Conservation (phyloP, 2,329 filamentous ascomycete species). For the Trichoderma sp. region DNA sequence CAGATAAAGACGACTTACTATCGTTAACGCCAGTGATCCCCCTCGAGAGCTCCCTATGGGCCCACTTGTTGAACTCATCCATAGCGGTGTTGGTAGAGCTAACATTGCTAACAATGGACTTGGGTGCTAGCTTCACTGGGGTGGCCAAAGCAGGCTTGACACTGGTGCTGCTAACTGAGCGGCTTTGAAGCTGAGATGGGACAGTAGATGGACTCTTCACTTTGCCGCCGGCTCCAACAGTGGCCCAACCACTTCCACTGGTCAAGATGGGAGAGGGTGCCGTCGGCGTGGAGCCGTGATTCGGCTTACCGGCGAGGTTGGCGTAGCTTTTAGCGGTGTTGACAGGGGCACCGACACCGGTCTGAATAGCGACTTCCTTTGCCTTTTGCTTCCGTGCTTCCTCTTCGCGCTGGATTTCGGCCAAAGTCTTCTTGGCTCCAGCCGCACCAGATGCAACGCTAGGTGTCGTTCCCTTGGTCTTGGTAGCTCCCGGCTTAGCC, state of each 20-base stretch:
- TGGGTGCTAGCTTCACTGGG: conserved; percentile 52
- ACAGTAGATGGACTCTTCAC: conserved; percentile 71
- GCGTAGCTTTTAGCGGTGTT: conserved; percentile 80
- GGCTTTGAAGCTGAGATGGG: conserved; percentile 49
- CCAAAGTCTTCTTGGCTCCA: conserved; percentile 79
- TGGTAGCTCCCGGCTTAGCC: conserved; percentile 61
- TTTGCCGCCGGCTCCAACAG: conserved; percentile 91
- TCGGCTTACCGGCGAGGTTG: conserved; percentile 82
- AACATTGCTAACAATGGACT: conserved; percentile 47
- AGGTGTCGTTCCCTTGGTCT: conserved; percentile 44
- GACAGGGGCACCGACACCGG: conserved; percentile 42
- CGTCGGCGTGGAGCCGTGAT: conserved; percentile 38
- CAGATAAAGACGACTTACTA: conserved; percentile 45
- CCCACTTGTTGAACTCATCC: conserved; percentile 95
- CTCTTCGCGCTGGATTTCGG: conserved; percentile 96
- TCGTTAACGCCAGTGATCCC: conserved; percentile 61
- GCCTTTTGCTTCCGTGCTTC: conserved; percentile 76
- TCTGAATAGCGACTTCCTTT: conserved; percentile 51
- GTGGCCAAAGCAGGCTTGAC: conserved; percentile 46
- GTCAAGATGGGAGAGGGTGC: conserved; percentile 39
- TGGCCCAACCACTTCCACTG: conserved; percentile 75
- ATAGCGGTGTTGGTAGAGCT: conserved; percentile 57
- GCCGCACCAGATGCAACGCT: conserved; percentile 29
- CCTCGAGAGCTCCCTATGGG: conserved; percentile 73
- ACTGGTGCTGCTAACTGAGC: conserved; percentile 46